Percentiles rank a stretch among this genome's conserved stretches.
Conservation (phyloP, 805 yeast genomes). For the Schizosaccharomyces cryophilus region DNA sequence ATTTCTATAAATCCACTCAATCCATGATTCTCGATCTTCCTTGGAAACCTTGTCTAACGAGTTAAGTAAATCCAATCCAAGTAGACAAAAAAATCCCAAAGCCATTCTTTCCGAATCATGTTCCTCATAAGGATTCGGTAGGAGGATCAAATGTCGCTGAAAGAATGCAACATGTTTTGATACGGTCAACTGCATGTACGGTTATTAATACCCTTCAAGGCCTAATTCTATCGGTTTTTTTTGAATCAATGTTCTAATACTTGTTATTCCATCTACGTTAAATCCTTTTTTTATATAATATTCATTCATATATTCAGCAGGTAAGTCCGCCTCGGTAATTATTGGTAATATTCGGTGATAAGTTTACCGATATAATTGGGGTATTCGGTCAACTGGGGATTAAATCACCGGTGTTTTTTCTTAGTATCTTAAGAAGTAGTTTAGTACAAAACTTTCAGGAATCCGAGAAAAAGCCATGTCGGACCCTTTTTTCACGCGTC, state of each 20-base stretch:
- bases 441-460: background rate
- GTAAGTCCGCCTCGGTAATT: background rate
- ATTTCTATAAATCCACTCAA: constrained; percentile 19
- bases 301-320: too few species aligned
- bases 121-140: constrained; percentile 31
- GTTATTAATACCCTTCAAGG: background rate
- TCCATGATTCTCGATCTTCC: constrained; percentile 14
- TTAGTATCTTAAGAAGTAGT: background rate
- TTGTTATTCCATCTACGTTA: too few species aligned
- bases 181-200: constrained; percentile 1
- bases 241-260: too few species aligned
- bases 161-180: constrained; percentile 16
- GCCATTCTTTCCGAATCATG: constrained; percentile 51
- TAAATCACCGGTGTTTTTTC: background rate
- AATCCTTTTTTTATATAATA: too few species aligned
- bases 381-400: background rate
- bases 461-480: background rate
- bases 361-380: background rate
- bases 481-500: background rate
- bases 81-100: constrained; percentile 42
- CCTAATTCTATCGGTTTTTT: background rate
- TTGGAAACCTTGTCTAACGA: constrained; percentile 11
- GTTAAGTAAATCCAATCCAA: constrained; percentile 30
- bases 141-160: constrained; percentile 24
- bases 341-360: background rate